A percentile compares a stretch with the other conserved stretches of the same genome.
phyloP scores from a whole-genome alignment of 2,329 filamentous ascomycete genomes.

The Plenodomus tracheiphilus region DNA sequence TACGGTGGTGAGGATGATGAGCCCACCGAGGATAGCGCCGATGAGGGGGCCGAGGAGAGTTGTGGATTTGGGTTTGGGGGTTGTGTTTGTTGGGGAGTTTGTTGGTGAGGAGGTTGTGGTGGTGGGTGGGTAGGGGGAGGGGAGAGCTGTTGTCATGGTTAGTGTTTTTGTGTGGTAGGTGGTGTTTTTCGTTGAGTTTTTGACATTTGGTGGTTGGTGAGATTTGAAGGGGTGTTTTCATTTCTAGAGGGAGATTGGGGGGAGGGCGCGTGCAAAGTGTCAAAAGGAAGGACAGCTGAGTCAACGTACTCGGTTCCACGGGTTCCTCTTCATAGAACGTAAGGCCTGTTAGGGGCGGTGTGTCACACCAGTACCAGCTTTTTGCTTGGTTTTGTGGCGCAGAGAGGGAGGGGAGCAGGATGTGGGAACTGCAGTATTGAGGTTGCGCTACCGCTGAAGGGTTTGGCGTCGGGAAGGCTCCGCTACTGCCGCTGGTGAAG shows the following conservation, averaged over 20 bases:
- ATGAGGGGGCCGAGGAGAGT: neutral
- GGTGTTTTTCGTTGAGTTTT: too few relatives aligned
- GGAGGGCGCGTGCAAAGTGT: too few relatives aligned
- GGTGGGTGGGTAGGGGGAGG: neutral
- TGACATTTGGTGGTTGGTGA: too few relatives aligned
- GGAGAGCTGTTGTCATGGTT: neutral
- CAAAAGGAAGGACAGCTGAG: too few relatives aligned
- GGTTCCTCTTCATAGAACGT: constrained; percentile 8
- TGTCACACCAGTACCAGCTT: constrained; percentile 13
- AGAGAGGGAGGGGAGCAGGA: constrained; percentile 4
- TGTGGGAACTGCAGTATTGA: constrained; percentile 10
- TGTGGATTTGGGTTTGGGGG: neutral
- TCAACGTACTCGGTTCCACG: constrained; percentile 7
- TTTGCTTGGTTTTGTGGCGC: neutral
- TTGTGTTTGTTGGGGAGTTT: neutral
- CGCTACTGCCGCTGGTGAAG: neutral
- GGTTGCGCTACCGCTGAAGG: constrained; percentile 2
- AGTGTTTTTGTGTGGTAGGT: too few relatives aligned
- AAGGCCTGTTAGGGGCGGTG: constrained; percentile 6
- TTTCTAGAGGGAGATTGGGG: too few relatives aligned
- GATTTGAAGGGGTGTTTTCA: too few relatives aligned
- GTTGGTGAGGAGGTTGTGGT: neutral
- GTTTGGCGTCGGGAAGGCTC: neutral
- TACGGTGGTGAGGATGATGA: neutral
- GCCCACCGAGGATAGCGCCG: neutral